These are phyloP conservation scores for Cercospora nicotianae DNA, from an alignment of 2,329 filamentous ascomycete species.

Conservation along the genomic window DNA sequence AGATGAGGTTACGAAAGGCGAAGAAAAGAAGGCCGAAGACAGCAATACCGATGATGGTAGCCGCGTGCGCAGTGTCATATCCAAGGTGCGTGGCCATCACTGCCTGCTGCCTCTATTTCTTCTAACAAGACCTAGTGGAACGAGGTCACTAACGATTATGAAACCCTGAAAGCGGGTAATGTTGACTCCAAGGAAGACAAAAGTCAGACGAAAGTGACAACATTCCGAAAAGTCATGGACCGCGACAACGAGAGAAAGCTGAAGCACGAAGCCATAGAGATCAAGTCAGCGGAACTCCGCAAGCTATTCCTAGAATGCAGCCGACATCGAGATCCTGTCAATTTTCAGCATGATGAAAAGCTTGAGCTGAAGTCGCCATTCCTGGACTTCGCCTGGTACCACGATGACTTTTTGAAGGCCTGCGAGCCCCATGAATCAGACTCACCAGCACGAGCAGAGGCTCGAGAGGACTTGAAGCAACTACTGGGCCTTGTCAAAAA, in stretches of 20 bases:
- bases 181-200: not conserved
- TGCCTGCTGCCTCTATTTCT: not conserved
- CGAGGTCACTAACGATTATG: not conserved
- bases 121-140: slow-evolving; percentile 7
- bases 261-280: slow-evolving; percentile 11
- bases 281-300: slow-evolving; percentile 4
- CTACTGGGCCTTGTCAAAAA: not conserved
- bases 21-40: not conserved
- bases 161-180: not conserved
- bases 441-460: not conserved
- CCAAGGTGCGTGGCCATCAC: not conserved
- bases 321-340: not conserved
- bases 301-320: slow-evolving; percentile 5
- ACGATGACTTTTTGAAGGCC: slow-evolving; percentile 5
- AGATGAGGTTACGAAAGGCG: not conserved
- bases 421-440: slow-evolving; percentile 10
- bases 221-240: slow-evolving; percentile 11
- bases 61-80: not conserved
- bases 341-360: not conserved
- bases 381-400: slow-evolving; percentile 9
- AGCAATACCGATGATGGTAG: not conserved
- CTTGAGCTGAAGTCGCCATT: not conserved
- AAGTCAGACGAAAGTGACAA: not conserved
- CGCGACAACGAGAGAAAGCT: slow-evolving; percentile 12
- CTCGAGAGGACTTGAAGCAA: slow-evolving; percentile 9